phyloP scores from a whole-genome alignment of 345 rosid species.

The Xanthoceras sorbifolium region DNA sequence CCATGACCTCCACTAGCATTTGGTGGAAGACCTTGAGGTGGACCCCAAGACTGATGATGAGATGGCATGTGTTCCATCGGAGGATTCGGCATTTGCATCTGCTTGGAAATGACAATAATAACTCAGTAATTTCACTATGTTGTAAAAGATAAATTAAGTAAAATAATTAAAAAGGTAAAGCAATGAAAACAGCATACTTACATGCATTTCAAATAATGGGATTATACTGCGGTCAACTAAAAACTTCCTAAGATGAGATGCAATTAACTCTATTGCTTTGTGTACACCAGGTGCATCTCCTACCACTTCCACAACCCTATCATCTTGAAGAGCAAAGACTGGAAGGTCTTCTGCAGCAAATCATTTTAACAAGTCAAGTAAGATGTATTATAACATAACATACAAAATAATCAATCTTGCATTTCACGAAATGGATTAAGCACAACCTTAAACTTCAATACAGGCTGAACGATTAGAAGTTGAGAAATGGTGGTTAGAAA shows the following conservation, averaged over 20 bases:
- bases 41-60: conserved; percentile 95
- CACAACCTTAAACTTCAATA: not conserved
- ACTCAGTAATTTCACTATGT: not conserved
- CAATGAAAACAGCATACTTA: conserved; percentile 33
- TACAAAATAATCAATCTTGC: conserved; percentile 6
- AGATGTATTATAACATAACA: not conserved
- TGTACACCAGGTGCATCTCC: conserved; percentile 90
- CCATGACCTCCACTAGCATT: conserved; percentile 71
- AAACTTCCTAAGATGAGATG: conserved; percentile 94
- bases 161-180: not conserved
- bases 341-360: conserved; percentile 85
- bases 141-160: not conserved
- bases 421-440: not conserved
- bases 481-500: not conserved
- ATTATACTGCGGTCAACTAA: conserved; percentile 95
- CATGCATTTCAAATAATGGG: conserved; percentile 85
- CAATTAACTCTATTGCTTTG: conserved; percentile 88
- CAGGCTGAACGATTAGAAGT: not conserved
- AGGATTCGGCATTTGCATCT: conserved; percentile 88
- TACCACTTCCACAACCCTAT: conserved; percentile 92
- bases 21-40: conserved; percentile 82
- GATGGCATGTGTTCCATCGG: conserved; percentile 87
- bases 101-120: conserved; percentile 20
- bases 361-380: conserved; percentile 19
- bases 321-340: conserved; percentile 95